Evolutionary conservation across 495 filamentous ascomycete species (phyloP).

Genomic region (Poronia punctata): DNA sequence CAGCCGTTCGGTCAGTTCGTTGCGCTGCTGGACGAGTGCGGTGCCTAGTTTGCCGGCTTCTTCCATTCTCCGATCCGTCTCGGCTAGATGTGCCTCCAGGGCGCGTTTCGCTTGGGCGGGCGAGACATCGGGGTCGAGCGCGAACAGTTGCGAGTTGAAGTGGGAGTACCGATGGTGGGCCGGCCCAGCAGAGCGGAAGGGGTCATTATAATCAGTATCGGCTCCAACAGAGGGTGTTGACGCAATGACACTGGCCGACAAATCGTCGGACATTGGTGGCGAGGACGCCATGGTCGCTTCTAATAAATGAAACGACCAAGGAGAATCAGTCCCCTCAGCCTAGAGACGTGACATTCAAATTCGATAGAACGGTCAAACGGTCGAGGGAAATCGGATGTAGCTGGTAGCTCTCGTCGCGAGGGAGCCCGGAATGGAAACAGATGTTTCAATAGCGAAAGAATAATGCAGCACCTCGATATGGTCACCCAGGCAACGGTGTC

Average conservation of each 20-base stretch:
- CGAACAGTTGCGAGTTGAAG: conserved; percentile 73
- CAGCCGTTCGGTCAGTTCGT: conserved; percentile 69
- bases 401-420: too few species aligned
- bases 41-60: conserved; percentile 85
- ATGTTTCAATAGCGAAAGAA: too few species aligned
- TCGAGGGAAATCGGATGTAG: conserved; percentile 1
- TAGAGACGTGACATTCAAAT: conserved; percentile 24
- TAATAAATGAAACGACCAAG: conserved; percentile 14
- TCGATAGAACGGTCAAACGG: conserved; percentile 14
- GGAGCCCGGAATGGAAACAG: too few species aligned
- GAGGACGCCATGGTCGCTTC: conserved; percentile 20
- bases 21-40: conserved; percentile 75
- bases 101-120: conserved; percentile 82
- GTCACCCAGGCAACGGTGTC: too few species aligned
- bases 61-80: conserved; percentile 84
- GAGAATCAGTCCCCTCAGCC: conserved; percentile 21
- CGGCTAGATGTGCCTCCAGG: conserved; percentile 81
- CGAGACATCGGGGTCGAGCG: conserved; percentile 66
- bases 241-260: conserved; percentile 8
- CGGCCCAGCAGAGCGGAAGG: conserved; percentile 38
- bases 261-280: conserved; percentile 6
- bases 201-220: conserved; percentile 30
- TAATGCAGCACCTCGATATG: too few species aligned
- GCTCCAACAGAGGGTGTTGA: conserved; percentile 13
- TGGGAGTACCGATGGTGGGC: conserved; percentile 65